Conservation (phyloP, 257 asterid genomes). For the Primulina eburnea region DNA sequence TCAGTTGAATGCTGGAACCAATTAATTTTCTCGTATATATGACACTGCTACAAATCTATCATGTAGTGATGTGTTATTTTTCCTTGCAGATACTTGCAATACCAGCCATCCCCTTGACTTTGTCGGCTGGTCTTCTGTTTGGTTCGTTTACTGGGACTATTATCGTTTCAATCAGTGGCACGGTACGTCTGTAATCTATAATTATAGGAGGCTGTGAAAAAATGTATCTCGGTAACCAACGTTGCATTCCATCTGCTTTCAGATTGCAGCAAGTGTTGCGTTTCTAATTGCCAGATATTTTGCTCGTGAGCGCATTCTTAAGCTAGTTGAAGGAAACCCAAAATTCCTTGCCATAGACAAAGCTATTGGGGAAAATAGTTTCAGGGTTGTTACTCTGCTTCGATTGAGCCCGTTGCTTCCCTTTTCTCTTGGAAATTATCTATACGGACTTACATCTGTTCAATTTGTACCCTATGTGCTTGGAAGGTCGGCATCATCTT, state of each 20-base stretch:
- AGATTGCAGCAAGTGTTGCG: constrained; percentile 92
- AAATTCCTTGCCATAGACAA: constrained; percentile 93
- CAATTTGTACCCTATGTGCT: constrained; percentile 84
- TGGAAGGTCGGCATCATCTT: constrained; percentile 65
- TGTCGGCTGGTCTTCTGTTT: constrained; percentile 96
- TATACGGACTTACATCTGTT: constrained; percentile 93
- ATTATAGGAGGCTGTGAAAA: not conserved
- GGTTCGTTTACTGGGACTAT: constrained; percentile 84
- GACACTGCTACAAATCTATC: not conserved
- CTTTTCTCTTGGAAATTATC: constrained; percentile 90
- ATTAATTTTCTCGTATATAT: constrained; percentile 10
- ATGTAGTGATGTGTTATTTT: constrained; percentile 24
- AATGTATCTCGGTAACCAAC: constrained; percentile 22
- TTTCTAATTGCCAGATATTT: constrained; percentile 96
- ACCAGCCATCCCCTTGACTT: constrained; percentile 93
- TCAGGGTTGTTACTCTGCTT: constrained; percentile 90
- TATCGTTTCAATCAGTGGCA: constrained; percentile 89
- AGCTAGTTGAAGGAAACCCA: constrained; percentile 93
- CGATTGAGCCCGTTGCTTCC: constrained; percentile 99
- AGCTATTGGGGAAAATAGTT: constrained; percentile 96
- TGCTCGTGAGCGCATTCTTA: constrained; percentile 95
- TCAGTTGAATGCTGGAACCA: not conserved
- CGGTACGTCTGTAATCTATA: constrained; percentile 48
- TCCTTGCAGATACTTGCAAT: constrained; percentile 76
- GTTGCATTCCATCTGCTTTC: constrained; percentile 28